Evolutionary conservation across 441 rosid species (phyloP).

Genomic region (Erysimum pusillum): DNA sequence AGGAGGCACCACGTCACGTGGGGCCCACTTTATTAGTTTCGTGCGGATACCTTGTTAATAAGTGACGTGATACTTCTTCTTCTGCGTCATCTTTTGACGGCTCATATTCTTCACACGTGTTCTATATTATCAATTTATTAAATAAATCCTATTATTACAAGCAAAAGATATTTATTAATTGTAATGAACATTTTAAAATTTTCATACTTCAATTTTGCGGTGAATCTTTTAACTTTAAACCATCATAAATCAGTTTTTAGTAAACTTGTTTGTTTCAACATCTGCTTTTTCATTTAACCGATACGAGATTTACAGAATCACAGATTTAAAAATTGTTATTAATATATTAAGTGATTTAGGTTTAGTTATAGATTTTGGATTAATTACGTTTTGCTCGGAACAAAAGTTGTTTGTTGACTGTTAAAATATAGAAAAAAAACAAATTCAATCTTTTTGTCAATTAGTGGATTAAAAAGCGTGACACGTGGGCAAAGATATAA

Average conservation of each 20-base stretch:
- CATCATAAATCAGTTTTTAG: neutral
- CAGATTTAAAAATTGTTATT: too few relatives aligned
- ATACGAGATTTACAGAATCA: neutral
- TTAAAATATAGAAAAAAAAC: neutral
- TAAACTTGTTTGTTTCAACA: too few relatives aligned
- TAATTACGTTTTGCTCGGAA: neutral
- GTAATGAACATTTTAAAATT: too few relatives aligned
- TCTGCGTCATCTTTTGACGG: neutral
- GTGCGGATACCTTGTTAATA: neutral
- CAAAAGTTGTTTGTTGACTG: too few relatives aligned
- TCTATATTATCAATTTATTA: too few relatives aligned
- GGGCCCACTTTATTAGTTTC: neutral
- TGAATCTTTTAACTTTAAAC: too few relatives aligned
- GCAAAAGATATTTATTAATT: too few relatives aligned
- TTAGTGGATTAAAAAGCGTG: neutral
- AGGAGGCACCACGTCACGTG: constrained; percentile 16
- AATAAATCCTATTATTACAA: too few relatives aligned
- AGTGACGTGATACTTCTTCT: constrained; percentile 20
- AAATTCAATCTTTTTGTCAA: neutral
- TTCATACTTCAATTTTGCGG: too few relatives aligned
- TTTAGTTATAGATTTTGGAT: neutral
- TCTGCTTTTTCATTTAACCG: neutral
- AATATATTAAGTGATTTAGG: neutral
- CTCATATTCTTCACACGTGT: neutral
- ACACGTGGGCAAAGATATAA: neutral